A percentile compares a stretch with the other conserved stretches of the same genome.
Conservation (phyloP, 805 yeast genomes). For the Maudiozyma barnettii region DNA sequence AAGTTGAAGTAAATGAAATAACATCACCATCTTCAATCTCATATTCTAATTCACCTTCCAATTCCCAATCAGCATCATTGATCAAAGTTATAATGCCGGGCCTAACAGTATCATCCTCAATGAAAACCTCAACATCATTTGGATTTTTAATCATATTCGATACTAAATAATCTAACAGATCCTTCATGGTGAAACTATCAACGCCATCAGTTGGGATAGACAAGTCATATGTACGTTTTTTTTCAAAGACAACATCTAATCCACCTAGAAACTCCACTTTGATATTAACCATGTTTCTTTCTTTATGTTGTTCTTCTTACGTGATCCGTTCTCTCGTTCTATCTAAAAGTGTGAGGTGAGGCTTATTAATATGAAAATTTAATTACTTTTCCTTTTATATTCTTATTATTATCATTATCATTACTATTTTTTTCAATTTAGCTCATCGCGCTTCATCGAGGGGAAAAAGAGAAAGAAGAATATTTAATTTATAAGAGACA, state of each 20-base stretch:
- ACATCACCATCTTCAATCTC: constrained; percentile 67
- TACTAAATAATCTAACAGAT: constrained; percentile 48
- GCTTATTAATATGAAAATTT: not conserved
- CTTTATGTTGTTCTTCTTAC: no score
- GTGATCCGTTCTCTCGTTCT: no score
- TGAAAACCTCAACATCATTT: constrained; percentile 61
- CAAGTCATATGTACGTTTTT: constrained; percentile 45
- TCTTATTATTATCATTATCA: no score
- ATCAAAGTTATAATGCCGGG: constrained; percentile 89
- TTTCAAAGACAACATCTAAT: constrained; percentile 64
- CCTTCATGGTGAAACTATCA: constrained; percentile 31
- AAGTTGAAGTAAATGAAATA: constrained; percentile 80
- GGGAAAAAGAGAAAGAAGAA: no score
- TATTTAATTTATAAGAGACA: no score
- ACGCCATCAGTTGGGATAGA: constrained; percentile 37
- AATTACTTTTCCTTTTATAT: not conserved
- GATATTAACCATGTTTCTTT: constrained; percentile 32
- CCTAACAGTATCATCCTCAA: constrained; percentile 73
- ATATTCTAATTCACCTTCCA: constrained; percentile 81
- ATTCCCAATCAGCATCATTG: constrained; percentile 95
- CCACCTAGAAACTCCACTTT: constrained; percentile 60
- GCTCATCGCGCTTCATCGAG: no score
- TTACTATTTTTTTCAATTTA: no score
- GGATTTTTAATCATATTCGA: constrained; percentile 47
- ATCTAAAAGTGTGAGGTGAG: no score